These are phyloP conservation scores for Paxillus involutus DNA, from an alignment of 768 basidiomycete species.

Conservation along the genomic window DNA sequence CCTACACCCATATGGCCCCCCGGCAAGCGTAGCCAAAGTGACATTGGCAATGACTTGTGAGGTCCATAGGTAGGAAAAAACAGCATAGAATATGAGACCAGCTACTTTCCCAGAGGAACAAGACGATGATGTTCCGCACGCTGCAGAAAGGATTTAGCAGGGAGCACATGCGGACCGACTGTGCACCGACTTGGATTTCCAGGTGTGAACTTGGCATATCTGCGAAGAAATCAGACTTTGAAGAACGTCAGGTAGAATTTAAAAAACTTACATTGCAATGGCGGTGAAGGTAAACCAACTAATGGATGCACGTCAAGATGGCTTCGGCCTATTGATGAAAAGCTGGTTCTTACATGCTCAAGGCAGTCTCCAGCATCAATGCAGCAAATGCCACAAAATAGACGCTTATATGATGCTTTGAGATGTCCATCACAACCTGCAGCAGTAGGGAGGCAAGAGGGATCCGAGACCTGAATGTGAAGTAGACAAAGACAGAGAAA, in stretches of 20 bases:
- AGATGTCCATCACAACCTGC: slow-evolving; percentile 81
- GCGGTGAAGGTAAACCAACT: slow-evolving; percentile 80
- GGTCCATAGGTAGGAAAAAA: slow-evolving; percentile 86
- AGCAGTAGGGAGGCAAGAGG: slow-evolving; percentile 77
- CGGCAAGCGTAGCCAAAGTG: slow-evolving; percentile 75
- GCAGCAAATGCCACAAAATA: slow-evolving; percentile 75
- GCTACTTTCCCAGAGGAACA: slow-evolving; percentile 78
- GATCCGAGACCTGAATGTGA: slow-evolving; percentile 68
- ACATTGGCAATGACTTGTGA: slow-evolving; percentile 82
- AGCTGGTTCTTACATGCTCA: slow-evolving; percentile 55
- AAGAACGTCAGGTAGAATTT: not conserved
- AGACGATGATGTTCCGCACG: slow-evolving; percentile 45
- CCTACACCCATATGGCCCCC: slow-evolving; percentile 67
- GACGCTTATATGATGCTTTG: slow-evolving; percentile 80
- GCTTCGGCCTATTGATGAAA: not conserved
- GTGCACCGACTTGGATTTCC: slow-evolving; percentile 60
- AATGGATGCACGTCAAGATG: slow-evolving; percentile 8
- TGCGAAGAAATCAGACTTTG: slow-evolving; percentile 1
- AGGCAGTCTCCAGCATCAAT: slow-evolving; percentile 66
- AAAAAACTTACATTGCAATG: slow-evolving; percentile 60
- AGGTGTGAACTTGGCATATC: slow-evolving; percentile 72
- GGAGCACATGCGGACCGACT: not conserved
- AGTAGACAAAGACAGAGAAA: slow-evolving; percentile 74
- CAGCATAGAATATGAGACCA: slow-evolving; percentile 74
- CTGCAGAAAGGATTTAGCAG: slow-evolving; percentile 28